A percentile compares a stretch with the other conserved stretches of the same genome.
These are phyloP conservation scores for Aspergillus panamensis DNA, from an alignment of 495 filamentous ascomycete species.

Conservation along the genomic window DNA sequence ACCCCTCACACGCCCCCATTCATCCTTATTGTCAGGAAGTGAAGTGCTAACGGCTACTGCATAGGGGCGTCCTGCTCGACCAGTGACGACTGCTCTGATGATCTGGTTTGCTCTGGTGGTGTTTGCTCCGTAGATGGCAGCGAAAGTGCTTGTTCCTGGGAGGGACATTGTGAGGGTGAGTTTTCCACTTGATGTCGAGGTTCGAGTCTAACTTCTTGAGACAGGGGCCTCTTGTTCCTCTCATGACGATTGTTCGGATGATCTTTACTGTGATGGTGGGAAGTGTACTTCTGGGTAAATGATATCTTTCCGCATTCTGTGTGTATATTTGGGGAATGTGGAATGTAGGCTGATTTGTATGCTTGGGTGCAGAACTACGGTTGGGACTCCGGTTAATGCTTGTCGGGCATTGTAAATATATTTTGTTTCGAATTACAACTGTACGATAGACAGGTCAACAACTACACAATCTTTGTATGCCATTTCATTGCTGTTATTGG, in stretches of 20 bases:
- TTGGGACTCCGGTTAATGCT: too few species aligned
- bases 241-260: neutral
- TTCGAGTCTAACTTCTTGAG: neutral
- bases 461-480: too few species aligned
- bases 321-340: neutral
- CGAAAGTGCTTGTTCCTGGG: neutral
- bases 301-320: neutral
- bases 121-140: slow-evolving; percentile 15
- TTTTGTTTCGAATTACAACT: too few species aligned
- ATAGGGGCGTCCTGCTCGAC: slow-evolving; percentile 25
- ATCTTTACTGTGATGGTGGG: neutral
- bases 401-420: too few species aligned
- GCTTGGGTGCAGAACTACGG: too few species aligned
- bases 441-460: too few species aligned
- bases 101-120: slow-evolving; percentile 17
- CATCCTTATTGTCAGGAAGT: neutral
- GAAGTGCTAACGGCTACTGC: neutral
- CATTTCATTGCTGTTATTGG: too few species aligned
- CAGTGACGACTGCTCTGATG: slow-evolving; percentile 25
- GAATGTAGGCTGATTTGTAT: neutral
- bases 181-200: neutral
- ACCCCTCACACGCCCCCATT: neutral
- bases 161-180: slow-evolving; percentile 6
- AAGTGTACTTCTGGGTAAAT: neutral
- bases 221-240: neutral